Percentiles rank a stretch among this genome's conserved stretches.
Conservation (phyloP, 148 eudicot genomes). For the Cornus suecica region DNA sequence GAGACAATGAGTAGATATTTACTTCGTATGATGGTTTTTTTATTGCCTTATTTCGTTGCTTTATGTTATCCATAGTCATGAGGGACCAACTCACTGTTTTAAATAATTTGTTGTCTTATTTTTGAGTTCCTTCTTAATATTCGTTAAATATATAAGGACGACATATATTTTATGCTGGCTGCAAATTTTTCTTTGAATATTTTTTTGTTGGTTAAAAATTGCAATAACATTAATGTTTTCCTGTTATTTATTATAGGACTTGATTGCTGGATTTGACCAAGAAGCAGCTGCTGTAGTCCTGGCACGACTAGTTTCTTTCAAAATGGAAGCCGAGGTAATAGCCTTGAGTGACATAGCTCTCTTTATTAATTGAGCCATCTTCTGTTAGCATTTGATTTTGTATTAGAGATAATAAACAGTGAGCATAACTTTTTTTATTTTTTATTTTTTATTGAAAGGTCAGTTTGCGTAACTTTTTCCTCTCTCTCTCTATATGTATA, state of each 20-base stretch:
- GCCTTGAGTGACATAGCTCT: slow-evolving; percentile 2
- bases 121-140: too few relatives aligned
- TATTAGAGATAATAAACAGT: not conserved
- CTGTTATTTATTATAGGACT: slow-evolving; percentile 44
- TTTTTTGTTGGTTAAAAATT: not conserved
- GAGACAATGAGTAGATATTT: not conserved
- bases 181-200: slow-evolving; percentile 3
- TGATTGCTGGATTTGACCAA: slow-evolving; percentile 96
- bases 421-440: too few relatives aligned
- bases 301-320: slow-evolving; percentile 88
- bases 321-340: slow-evolving; percentile 94
- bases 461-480: too few relatives aligned
- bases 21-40: not conserved
- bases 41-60: not conserved
- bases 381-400: not conserved
- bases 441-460: too few relatives aligned
- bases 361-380: not conserved
- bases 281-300: slow-evolving; percentile 94
- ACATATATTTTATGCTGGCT: not conserved
- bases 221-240: not conserved
- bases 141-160: not conserved
- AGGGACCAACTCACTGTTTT: not conserved
- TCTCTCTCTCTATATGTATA: not conserved
- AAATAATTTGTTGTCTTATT: not conserved
- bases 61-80: not conserved